A percentile compares a stretch with the other conserved stretches of the same genome.
Conservation (phyloP, 2,329 filamentous ascomycete genomes). For the Pestalotiopsis sp. region DNA sequence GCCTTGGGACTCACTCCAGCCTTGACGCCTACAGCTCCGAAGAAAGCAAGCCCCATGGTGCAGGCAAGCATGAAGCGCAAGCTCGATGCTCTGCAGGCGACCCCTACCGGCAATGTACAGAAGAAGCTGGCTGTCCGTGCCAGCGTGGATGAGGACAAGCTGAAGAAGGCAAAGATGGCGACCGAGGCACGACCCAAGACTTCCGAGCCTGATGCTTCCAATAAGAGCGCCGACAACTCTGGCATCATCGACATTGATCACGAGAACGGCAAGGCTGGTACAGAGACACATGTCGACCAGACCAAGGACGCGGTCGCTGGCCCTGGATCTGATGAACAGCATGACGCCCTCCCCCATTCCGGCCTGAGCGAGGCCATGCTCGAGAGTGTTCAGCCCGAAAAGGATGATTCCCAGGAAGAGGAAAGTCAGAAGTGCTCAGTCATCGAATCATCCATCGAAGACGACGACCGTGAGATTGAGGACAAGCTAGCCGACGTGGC, state of each 20-base stretch:
- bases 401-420: not conserved
- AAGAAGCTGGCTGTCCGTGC: not conserved
- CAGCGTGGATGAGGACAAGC: not conserved
- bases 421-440: not conserved
- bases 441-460: not conserved
- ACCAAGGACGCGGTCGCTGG: no score
- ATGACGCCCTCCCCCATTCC: not conserved
- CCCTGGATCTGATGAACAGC: no score
- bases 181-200: not conserved
- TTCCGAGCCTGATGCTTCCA: not conserved
- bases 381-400: not conserved
- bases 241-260: not conserved
- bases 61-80: not conserved
- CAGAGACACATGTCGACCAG: no score
- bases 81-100: not conserved
- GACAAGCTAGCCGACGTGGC: not conserved
- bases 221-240: not conserved
- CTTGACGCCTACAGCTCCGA: not conserved
- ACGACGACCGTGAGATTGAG: not conserved
- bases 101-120: not conserved
- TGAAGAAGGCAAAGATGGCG: not conserved
- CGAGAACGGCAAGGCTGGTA: not conserved
- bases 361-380: not conserved
- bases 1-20: not conserved
- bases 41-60: not conserved